phyloP scores from a whole-genome alignment of 495 filamentous ascomycete genomes.

The Talaromyces trachyspermus region DNA sequence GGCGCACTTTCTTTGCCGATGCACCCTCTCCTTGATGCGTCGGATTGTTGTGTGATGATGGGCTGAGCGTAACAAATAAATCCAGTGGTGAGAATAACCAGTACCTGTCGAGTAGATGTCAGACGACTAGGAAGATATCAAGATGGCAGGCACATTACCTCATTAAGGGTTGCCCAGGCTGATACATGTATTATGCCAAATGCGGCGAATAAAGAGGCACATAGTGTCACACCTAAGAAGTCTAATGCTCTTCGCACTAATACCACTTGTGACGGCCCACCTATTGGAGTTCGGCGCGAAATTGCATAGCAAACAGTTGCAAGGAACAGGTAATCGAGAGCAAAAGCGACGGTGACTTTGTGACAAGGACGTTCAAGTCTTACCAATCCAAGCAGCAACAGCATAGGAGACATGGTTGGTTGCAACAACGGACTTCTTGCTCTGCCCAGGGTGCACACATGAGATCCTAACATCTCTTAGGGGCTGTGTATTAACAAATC shows the following conservation, averaged over 20 bases:
- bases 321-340: constrained; percentile 6
- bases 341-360: background rate
- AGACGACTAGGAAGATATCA: background rate
- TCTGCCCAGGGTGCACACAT: too few species aligned
- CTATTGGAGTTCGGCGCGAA: background rate
- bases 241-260: background rate
- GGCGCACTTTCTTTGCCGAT: background rate
- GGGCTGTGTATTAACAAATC: too few species aligned
- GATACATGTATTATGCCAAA: constrained; percentile 1
- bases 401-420: too few species aligned
- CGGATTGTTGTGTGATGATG: background rate
- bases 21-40: background rate
- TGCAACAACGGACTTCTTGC: too few species aligned
- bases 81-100: constrained; percentile 1
- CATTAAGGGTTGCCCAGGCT: constrained; percentile 3
- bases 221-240: background rate
- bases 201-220: background rate
- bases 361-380: too few species aligned
- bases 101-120: background rate
- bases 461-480: too few species aligned
- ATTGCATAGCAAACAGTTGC: constrained; percentile 1
- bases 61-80: constrained; percentile 1
- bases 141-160: background rate
- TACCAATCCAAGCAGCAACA: too few species aligned
- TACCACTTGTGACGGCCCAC: constrained; percentile 1